Evolutionary conservation across 345 rosid genomes (phyloP), one percentile per base, ranked within the genome.

Genomic region (Citrus inodora): DNA sequence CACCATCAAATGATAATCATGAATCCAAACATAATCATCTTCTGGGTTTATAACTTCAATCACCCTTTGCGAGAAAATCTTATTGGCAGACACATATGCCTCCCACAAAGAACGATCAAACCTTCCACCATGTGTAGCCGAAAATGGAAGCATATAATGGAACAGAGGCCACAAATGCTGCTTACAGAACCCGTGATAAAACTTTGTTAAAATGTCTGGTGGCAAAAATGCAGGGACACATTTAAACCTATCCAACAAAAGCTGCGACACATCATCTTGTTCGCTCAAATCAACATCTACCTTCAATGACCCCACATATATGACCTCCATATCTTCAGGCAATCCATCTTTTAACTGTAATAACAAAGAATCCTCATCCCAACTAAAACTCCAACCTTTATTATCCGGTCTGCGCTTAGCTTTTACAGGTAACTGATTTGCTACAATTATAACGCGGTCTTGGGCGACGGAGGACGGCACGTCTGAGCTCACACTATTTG

Each of bases 91-190:
- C 40, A 92, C 95, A 83, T 92, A 90, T 27, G 95, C 92, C 79
- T 92, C 93, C 95, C 95, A 92, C 82, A 90, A 77, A 58, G 93
- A 85, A 79, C 93, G 73, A 83, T 92, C 93, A 74, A 90, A 90
- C 75, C 92, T 82, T 46, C 93, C 95, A 53, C 95, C 92, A 35
- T 90, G 91, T 66, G 83, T 84, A 28, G 87, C 86, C 0, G 95
- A 91, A 66, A 92, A 87, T 2, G 93, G 95, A 67, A 90, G 92
- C 95, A 90, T 92, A 56, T 92, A 92, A 74, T 92, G 95, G 67
- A 90, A 92, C 70, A 92, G 92, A 0, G 93, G 95, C 95, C 95
- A 92, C 79, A 92, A 86, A 81, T 92, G 93, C 79, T 90, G 96
- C 82, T 92, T 92, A 61, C 96, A 92, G 25, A 92, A 92, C 35